Base-by-base conservation (phyloP, 768 basidiomycete genomes). In the Lactarius vividus region DNA sequence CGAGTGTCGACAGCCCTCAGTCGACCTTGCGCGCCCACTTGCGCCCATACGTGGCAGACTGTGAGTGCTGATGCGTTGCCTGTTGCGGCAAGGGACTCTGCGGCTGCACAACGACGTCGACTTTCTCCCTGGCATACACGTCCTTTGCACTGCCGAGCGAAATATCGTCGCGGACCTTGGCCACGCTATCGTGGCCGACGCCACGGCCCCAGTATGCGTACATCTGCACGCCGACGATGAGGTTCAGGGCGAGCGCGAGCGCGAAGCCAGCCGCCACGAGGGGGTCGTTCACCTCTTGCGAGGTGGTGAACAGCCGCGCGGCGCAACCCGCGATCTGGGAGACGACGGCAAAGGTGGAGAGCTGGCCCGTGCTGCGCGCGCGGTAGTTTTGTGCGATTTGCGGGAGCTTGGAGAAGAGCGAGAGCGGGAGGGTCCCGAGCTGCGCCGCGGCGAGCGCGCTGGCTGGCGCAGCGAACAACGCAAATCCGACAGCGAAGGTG, bases 271-370 rank as follows among this genome's bases (percentile, higher is more conserved):
- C 89, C 23, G 86, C 79, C 69, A 98, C 85, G 69, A 97, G 81
- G 9, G 74, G 70, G 75, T 98, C 97, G 59, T 88, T 85, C 63
- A 97, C 88, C 75, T 98, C 96, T 37, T 89, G 89, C 11, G 88
- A 83, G 15, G 94, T 98, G 8, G 97, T 99, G 81, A 95, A 98
- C 18, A 98, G 79, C 54, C 97, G 82, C 0, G 96, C 97, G 42
- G 94, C 79, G 76, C 95, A 97, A 28, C 97, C 96, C 1, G 82
- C 83, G 44, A 98, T 84, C 69, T 96, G 94, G 59, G 93, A 84
- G 72, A 92, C 78, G 42, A 98, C 93, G 29, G 95, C 94, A 73
- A 99, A 92, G 0, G 94, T 86, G 13, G 94, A 96, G 49, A 99
- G 89, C 73, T 98, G 94, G 13, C 97, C 97, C 0, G 97, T 98